Evolutionary conservation across 192 early-diverging fungal genomes (phyloP), one percentile per base, ranked within the genome.

Genomic region (Cladochytrium replicatum): DNA sequence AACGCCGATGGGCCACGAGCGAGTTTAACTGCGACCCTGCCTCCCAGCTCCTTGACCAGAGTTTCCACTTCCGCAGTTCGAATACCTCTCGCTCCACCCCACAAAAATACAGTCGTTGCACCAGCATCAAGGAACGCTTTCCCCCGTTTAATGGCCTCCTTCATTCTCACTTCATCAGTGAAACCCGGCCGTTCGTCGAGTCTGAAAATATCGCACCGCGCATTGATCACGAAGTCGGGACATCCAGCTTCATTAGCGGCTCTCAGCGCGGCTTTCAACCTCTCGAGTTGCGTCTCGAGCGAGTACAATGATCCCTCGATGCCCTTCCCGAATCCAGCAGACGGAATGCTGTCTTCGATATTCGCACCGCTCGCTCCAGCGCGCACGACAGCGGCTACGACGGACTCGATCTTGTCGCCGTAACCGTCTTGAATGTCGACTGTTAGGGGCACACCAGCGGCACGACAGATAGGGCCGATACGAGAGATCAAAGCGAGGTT

Each of bases 171-270:
- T 6, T 63, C 65, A 38, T 50, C 44, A 9, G 29, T 29, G 0
- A 28, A 32, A n/a, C 54, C 54, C 13, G 13, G 13, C 13, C 17
- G 17, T 37, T 37, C 13, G 13, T 13, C 13, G 2, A 49, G 22
- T 6, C 43, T 42, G 44, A 68, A 26, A 4, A 54, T 48, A 34
- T 68, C 67, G 26, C 58, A 61, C n/a, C 65, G 52, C 0, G 67
- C 67, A 29, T 68, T 68, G 58, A 68, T 38, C n/a, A 67, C 64
- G 58, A 68, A 68, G 41, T 68, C 65, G 1, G 67, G 64, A 1
- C 66, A 63, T 4, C 67, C 67, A 0, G 43, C 32, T 19, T 50
- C 46, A 17, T 41, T 60, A 2, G 67, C 64, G 0, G 53, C 49
- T 38, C 44, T 50, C 22, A 57, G 23, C 1, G 59, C 61, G 4